Evolutionary conservation across 257 asterid species (phyloP), one percentile per base, ranked within the genome.

Genomic region (Salvia splendens): DNA sequence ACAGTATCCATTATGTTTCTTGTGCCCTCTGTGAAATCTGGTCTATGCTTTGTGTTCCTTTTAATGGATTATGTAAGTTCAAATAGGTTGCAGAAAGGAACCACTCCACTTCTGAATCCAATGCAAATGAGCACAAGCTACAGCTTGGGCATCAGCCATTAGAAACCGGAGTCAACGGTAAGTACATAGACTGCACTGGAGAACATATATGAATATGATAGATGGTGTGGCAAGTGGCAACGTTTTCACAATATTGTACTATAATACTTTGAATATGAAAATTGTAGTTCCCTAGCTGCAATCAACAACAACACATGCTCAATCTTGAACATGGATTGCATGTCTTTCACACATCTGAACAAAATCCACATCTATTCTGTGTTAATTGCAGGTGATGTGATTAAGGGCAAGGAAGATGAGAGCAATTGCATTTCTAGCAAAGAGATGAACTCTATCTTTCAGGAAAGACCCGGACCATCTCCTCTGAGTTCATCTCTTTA

Each of bases 401-500:
- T 32, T 11, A 76, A 69, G 68, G 64, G 65, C 51, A 64, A 17
- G 72, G 77, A 76, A 70, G 79, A 45, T 16, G 69, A 14, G 50
- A 49, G 67, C 56, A 69, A 61, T 59, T 41, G 61, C 42, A 40
- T 56, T 60, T 47, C 64, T 20, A 60, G 69, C 67, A 74, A 57
- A 69, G 78, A 67, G 57, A 61, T 64, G 36, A 66, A 43, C 30
- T 56, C 86, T 14, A 60, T 42, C 57, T 78, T 81, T 59, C 78
- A 65, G 66, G 83, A 79, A 53, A 68, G 52, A 64, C 43, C 68
- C 0, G 81, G 69, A 56, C 84, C 86, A 20, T 78, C 81, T 56
- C 85, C 86, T 12, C 77, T 83, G 20, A 78, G 86, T 71, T 81
- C 86, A 33, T 81, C 89, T 46, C 70, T 83, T 71, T 78, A 78